Evolutionary conservation across 108 stramenopile species (phyloP), one percentile per base, ranked within the genome.

Genomic region (Seminavis robusta): DNA sequence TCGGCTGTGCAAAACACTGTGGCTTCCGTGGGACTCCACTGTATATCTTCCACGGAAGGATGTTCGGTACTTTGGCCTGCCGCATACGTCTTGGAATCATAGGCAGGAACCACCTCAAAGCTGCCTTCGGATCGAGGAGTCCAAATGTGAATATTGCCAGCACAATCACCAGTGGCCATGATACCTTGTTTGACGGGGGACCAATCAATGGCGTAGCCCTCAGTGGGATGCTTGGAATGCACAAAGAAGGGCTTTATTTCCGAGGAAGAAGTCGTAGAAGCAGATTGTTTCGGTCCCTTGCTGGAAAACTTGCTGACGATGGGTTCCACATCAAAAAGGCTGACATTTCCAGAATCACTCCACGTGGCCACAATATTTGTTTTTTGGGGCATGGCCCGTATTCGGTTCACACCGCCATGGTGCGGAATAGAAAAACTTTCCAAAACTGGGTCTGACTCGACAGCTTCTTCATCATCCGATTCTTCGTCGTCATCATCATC

Each of bases 151-250:
- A 98, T 90, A 41, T 63, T 67, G 19, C 95, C 94, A 31, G 82
- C 48, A 67, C 93, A 89, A 70, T 97, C 96, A 20, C 97, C 97
- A 0, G 88, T 90, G 4, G 83, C 95, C 48, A 98, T 59, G 25
- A 61, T 67, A 11, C 96, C 96, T 34, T 67, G 69, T 7, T 71
- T 69, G 8, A 70, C 73, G 1, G 38, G 49, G 9, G 80, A 87
- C 98, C 98, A 98, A 61, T 97, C 96, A 40, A 98, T 40, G 3
- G 96, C 97, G 58, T 86, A 98, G 25, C 97, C 98, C 63, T 98
- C 97, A 4, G 75, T 65, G 7, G 59, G 51, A 59, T 95, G 93
- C 8, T 84, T 91, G 2, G 55, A 53, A 57, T 94, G 84, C 11
- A 74, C 74, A 64, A 82, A 92, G 64, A 92, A 75, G 7, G 94